Conservation (phyloP, 2,329 filamentous ascomycete genomes). For the Magnaporthiopsis incrustans region DNA sequence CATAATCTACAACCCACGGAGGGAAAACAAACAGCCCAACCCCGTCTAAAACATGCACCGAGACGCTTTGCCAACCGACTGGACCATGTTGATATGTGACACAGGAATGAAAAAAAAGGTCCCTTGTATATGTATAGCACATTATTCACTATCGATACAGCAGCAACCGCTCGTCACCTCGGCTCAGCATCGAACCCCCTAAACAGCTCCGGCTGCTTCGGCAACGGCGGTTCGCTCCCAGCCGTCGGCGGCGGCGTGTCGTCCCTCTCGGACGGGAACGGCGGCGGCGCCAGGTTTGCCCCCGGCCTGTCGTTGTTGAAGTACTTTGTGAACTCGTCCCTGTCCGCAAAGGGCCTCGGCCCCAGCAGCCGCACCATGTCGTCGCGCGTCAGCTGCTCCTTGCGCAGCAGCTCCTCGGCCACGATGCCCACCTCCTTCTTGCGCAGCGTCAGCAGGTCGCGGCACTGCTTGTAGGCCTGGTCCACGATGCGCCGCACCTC, state of each 20-base stretch:
- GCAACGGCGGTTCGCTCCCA: background rate
- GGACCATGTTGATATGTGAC: background rate
- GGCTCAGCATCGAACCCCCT: background rate
- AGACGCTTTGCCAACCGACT: background rate
- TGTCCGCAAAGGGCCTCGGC: conserved; percentile 74
- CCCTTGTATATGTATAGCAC: background rate
- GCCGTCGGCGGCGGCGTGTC: conserved; percentile 9
- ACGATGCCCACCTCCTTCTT: conserved; percentile 83
- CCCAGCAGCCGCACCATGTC: conserved; percentile 88
- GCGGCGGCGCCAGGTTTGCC: conserved; percentile 45
- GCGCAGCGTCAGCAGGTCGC: conserved; percentile 72
- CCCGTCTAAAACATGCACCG: background rate
- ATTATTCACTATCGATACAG: background rate
- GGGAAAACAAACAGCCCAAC: background rate
- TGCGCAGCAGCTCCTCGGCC: conserved; percentile 83
- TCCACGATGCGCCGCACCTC: conserved; percentile 91
- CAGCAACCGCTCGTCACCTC: background rate
- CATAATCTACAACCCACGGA: too few species aligned
- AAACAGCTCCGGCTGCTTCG: background rate
- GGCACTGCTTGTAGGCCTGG: conserved; percentile 86
- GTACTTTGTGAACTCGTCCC: conserved; percentile 89
- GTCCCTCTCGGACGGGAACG: conserved; percentile 39
- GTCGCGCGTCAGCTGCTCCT: conserved; percentile 86
- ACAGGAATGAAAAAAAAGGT: background rate
- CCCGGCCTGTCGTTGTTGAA: conserved; percentile 56